Evolutionary conservation across 805 yeast genomes (phyloP).

Genomic region (Candida insectalens): DNA sequence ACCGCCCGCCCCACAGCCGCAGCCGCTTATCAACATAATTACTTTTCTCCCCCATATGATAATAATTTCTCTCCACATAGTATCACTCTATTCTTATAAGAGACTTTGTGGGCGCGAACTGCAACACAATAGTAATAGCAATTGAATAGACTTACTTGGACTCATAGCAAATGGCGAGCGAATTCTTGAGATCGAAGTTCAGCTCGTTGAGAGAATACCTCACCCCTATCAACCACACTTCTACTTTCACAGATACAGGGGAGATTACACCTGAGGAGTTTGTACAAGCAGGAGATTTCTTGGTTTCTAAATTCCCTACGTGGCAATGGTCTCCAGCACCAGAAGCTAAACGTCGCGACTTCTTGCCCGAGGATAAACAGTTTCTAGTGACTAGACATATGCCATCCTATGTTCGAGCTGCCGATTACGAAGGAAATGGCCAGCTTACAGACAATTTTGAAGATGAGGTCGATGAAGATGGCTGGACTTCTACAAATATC

Average conservation of each 20-base stretch:
- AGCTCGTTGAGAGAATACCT: slow-evolving; percentile 84
- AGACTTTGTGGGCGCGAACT: too few relatives aligned
- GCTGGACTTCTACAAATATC: slow-evolving; percentile 40
- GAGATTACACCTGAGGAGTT: slow-evolving; percentile 95
- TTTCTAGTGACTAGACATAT: slow-evolving; percentile 82
- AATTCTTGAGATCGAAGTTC: slow-evolving; percentile 56
- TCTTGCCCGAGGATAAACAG: slow-evolving; percentile 82
- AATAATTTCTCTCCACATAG: too few relatives aligned
- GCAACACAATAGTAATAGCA: too few relatives aligned
- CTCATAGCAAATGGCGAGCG: slow-evolving; percentile 23
- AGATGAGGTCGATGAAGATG: slow-evolving; percentile 31
- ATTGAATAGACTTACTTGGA: too few relatives aligned
- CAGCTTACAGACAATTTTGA: slow-evolving; percentile 1
- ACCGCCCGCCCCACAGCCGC: too few relatives aligned
- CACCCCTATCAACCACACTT: slow-evolving; percentile 82
- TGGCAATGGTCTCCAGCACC: slow-evolving; percentile 85
- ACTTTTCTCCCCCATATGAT: too few relatives aligned
- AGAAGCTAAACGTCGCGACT: slow-evolving; percentile 45
- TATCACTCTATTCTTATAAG: too few relatives aligned
- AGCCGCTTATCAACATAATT: too few relatives aligned
- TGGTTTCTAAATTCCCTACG: slow-evolving; percentile 87
- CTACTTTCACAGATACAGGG: slow-evolving; percentile 80
- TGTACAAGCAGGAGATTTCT: slow-evolving; percentile 87
- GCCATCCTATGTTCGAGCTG: slow-evolving; percentile 72
- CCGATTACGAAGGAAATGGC: slow-evolving; percentile 30